phyloP scores from a whole-genome alignment of 768 basidiomycete species.

The Tricholoma hemisulphureum region DNA sequence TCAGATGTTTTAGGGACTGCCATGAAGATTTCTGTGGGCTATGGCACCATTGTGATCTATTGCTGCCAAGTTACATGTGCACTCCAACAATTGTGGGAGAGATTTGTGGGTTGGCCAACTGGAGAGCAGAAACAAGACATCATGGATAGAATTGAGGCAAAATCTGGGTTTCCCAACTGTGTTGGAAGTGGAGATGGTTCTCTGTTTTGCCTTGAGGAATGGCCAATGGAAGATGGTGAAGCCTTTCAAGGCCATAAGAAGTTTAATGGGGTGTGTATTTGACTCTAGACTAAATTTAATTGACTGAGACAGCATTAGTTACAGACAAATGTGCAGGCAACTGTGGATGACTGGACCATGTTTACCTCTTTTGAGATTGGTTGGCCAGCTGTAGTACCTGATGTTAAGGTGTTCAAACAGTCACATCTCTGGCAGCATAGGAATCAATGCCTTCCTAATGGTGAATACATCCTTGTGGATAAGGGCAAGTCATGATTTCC shows the following conservation, averaged over 20 bases:
- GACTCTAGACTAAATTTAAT: not conserved
- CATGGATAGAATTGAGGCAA: slow-evolving; percentile 9
- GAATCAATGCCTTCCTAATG: not conserved
- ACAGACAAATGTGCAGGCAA: slow-evolving; percentile 3
- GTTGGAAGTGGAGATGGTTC: slow-evolving; percentile 22
- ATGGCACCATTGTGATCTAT: slow-evolving; percentile 18
- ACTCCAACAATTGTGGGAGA: slow-evolving; percentile 12
- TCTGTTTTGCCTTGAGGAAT: slow-evolving; percentile 15
- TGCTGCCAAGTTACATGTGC: slow-evolving; percentile 15
- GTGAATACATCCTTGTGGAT: not conserved
- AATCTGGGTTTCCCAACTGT: slow-evolving; percentile 7
- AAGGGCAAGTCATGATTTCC: slow-evolving; percentile 9
- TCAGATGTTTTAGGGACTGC: slow-evolving; percentile 13
- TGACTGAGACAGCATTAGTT: not conserved
- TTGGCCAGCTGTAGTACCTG: slow-evolving; percentile 2
- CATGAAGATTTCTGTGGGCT: slow-evolving; percentile 18
- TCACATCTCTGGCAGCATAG: slow-evolving; percentile 1
- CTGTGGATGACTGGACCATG: not conserved
- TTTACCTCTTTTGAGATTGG: slow-evolving; percentile 3
- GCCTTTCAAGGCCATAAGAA: slow-evolving; percentile 20
- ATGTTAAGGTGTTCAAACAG: slow-evolving; percentile 4
- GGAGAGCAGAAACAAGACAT: slow-evolving; percentile 3
- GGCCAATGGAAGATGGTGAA: slow-evolving; percentile 11
- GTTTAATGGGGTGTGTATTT: slow-evolving; percentile 12
- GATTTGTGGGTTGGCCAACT: slow-evolving; percentile 17